A percentile compares a stretch with the other conserved stretches of the same genome.
Evolutionary conservation across 179 eudicot species (phyloP).

Genomic region (Patellifolia procumbens): DNA sequence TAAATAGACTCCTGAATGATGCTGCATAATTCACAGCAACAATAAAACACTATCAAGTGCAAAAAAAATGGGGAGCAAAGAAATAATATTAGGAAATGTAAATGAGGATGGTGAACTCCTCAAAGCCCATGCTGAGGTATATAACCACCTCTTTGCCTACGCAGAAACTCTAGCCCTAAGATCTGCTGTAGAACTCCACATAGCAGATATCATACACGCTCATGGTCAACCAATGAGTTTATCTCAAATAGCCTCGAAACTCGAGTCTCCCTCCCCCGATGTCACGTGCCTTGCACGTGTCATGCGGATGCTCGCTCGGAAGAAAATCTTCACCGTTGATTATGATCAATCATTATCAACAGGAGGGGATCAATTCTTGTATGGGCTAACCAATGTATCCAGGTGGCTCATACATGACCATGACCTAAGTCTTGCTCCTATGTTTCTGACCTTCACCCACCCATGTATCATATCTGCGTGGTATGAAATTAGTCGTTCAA

Average conservation of each 20-base stretch:
- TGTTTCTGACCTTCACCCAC: neutral
- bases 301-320: no score
- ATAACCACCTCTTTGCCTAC: no score
- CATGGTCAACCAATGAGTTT: neutral
- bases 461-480: neutral
- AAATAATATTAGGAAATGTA: neutral
- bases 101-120: neutral
- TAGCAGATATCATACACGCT: neutral
- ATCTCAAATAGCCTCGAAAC: conserved; percentile 2
- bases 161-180: no score
- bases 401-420: neutral
- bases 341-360: neutral
- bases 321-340: neutral
- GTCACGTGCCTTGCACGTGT: no score
- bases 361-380: neutral
- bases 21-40: no score
- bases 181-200: no score
- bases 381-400: neutral
- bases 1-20: no score
- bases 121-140: neutral
- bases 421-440: neutral
- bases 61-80: no score
- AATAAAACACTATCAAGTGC: no score
- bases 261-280: neutral
- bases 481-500: neutral